Evolutionary conservation across 139 green algal species (phyloP), one percentile per base, ranked within the genome.

Genomic region (Haematococcus sp.): DNA sequence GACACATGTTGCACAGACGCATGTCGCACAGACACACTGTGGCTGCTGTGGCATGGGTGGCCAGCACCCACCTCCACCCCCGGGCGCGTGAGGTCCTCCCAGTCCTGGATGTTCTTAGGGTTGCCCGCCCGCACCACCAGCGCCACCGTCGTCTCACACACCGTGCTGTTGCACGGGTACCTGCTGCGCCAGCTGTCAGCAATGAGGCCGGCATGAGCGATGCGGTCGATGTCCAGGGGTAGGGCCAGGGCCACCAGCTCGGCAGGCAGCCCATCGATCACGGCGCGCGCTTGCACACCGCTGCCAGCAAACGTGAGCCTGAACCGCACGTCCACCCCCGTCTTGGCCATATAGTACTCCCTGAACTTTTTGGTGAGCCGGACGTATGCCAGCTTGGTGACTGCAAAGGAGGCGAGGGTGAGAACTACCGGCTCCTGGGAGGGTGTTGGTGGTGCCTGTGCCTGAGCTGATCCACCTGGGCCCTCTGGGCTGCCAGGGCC

Each of bases 141-240:
- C 9, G 82, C 82, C 4, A 84, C 82, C 4, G 77, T 83, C 0
- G 82, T 87, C 56, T 87, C 82, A 49, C 77, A 84, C 46, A 87
- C 82, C 55, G 79, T 68, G 11, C 44, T 46, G 40, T 69, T 59
- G 40, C 43, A 68, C 0, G 85, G 85, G 70, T 79, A 79, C 2
- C 60, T 54, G 43, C 78, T 46, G 25, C 55, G 49, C 89, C 90
- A 95, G 74, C 82, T 82, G 3, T 51, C 28, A 13, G 64, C 30
- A 5, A 94, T 85, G 22, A 94, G 83, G 3, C 88, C 91, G 7
- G 86, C 80, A 27, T 75, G 31, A 20, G 44, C 76, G 70, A 97
- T 96, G 72, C 93, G 92, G 60, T 91, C 76, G 1, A 95, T 71
- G 69, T 97, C 92, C 28, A 96, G 81, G 3, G 92, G 88, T 68